Base-by-base conservation (phyloP, 2,329 filamentous ascomycete species). In the Canariomyces notabilis region DNA sequence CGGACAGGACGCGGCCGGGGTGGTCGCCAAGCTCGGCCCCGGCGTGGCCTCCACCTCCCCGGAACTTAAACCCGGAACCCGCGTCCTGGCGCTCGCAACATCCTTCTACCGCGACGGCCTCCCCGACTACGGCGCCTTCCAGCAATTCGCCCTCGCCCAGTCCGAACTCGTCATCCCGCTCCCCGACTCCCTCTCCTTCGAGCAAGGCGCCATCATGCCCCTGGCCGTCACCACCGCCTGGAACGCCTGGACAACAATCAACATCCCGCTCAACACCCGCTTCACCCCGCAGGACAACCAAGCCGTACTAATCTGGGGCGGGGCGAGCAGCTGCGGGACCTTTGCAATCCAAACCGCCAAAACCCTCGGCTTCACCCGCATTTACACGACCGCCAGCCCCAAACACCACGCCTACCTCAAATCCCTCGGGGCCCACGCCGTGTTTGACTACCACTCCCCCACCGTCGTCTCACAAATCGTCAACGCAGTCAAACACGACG, bases 261-360 rank as follows among this genome's bases (percentile, higher is more conserved):
- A 33, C 37, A 35, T 46, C 40, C 26, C 44, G 14, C 33, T 42
- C n/a, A 23, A 20, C 32, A 22, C 49, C 36, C 37, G 26, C 16
- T 42, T 19, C 29, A 42, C 37, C 8, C 37, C 42, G 1, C 3
- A 32, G 19, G 41, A 45, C 41, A 41, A 43, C n/a, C 37, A 50
- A 18, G 44, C 36, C 20, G 42, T 51, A 11, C 37, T 51, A 11
- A 46, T 51, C 41, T 51, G 49, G 49, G 44, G 49, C 22, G 49
- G 22, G 20, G 45, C 49, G 26, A 50, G 42, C 36, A 46, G 42
- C 34, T 39, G 46, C 22, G 46, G 46, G 19, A 45, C 21, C 37
- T 44, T 39, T 19, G 31, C 42, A 16, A 20, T 49, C 21, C 46
- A 49, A 12, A 9, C 39, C 11, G 46, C 46, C 22, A 15, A 18